Base-by-base conservation (phyloP, 768 basidiomycete genomes). In the Leucocoprinus sp. region DNA sequence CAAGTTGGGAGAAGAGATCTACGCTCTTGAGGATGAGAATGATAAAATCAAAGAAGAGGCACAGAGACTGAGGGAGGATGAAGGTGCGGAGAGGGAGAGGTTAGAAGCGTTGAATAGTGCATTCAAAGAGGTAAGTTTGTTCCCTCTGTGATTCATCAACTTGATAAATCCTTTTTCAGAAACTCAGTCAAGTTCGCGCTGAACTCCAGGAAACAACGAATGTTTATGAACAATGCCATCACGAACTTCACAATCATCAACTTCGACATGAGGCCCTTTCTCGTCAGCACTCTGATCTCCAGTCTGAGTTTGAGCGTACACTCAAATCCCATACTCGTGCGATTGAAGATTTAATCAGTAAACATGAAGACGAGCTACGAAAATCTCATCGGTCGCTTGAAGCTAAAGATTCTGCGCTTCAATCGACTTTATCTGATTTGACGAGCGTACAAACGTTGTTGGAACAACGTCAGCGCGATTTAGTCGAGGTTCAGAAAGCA, bases 21-120 rank as follows among this genome's bases (percentile, higher is more conserved):
- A 86, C 61, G 67, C 78, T 35, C 74, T 95, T 1, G 95, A 98
- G 58, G 90, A 95, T 49, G 85, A 92, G 56, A 76, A 82, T 43
- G 53, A 54, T 19, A 39, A 48, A 17, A 48, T 48, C 42, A 50
- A 50, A 43, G 50, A 50, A 8, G 52, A 53, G 7, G 31, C 48
- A 8, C 49, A 53, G 8, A 28, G 52, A 7, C 51, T 78, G 29
- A 74, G 79, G 42, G 84, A 91, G 48, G 87, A 91, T n/a, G 80
- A 82, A 37, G 68, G 62, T 7, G 73, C 74, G n/a, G 88, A 86
- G 55, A 69, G 75, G 19, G 84, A 86, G 48, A 66, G 79, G 34
- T 64, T 82, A 1, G 82, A 86, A 54, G 79, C 70, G 2, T 64
- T 93, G 5, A 68, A 80, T 23, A 67, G 68, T 7, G 84, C 84